Conservation (phyloP, 176 grass and related monocot genomes). For the Chrysopogon serrulatus region DNA sequence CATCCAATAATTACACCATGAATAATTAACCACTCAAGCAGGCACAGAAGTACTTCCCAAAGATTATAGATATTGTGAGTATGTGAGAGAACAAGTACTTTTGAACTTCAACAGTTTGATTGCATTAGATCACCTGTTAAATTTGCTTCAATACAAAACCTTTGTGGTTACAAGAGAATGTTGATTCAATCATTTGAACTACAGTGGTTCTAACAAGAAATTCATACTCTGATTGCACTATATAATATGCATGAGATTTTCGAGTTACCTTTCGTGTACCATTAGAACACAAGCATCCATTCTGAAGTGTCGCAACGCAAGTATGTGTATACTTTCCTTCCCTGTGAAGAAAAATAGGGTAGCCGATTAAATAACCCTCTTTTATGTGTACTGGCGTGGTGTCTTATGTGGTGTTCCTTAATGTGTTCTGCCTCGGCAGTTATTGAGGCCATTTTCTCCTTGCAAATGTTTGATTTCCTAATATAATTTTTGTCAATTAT, state of each 20-base stretch:
- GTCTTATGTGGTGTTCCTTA: slow-evolving; percentile 2
- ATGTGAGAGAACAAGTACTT: not conserved
- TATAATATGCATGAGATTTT: slow-evolving; percentile 24
- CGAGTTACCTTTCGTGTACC: slow-evolving; percentile 66
- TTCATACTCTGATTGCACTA: slow-evolving; percentile 4
- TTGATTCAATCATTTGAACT: not conserved
- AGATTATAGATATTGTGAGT: slow-evolving; percentile 3
- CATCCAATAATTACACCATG: slow-evolving; percentile 1
- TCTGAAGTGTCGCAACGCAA: slow-evolving; percentile 91
- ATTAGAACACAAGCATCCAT: slow-evolving; percentile 76
- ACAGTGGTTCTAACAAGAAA: not conserved
- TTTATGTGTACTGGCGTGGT: not conserved
- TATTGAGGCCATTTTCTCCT: not conserved
- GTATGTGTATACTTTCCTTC: slow-evolving; percentile 89
- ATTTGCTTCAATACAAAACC: slow-evolving; percentile 1
- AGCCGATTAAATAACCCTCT: not conserved
- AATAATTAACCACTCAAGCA: slow-evolving; percentile 6
- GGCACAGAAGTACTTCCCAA: not conserved
- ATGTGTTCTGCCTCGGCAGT: not conserved
- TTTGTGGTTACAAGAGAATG: not conserved
- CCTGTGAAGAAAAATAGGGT: slow-evolving; percentile 42
- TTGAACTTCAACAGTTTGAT: not conserved
- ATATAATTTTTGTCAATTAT: not conserved
- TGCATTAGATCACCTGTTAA: slow-evolving; percentile 8
- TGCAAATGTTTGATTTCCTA: not conserved